Percentiles rank a stretch among this genome's conserved stretches.
phyloP scores from a whole-genome alignment of 2,329 filamentous ascomycete genomes.

The Exophiala mesophila region DNA sequence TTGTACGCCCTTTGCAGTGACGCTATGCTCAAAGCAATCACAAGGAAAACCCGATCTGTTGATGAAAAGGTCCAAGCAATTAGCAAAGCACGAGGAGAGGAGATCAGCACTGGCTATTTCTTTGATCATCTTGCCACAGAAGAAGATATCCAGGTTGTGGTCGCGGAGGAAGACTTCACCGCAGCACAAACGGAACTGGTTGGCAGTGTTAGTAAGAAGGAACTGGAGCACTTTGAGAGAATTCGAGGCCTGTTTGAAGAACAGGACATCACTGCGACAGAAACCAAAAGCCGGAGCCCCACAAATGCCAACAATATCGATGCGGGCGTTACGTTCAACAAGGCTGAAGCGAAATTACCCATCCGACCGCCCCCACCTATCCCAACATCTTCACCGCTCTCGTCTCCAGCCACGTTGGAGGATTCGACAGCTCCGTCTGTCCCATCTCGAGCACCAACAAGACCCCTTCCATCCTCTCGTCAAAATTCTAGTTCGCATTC shows the following conservation, averaged over 20 bases:
- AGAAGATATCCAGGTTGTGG: constrained; percentile 80
- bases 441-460: no score
- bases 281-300: constrained; percentile 32
- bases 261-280: constrained; percentile 32
- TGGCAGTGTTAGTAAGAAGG: constrained; percentile 88
- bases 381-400: constrained; percentile 1
- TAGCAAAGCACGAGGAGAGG: constrained; percentile 33
- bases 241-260: constrained; percentile 78
- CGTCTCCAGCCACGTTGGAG: not conserved
- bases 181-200: constrained; percentile 78
- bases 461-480: not conserved
- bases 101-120: constrained; percentile 83
- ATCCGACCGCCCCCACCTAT: constrained; percentile 25
- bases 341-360: constrained; percentile 24
- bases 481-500: constrained; percentile 13
- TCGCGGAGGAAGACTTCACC: constrained; percentile 82
- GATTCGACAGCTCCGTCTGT: not conserved
- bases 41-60: constrained; percentile 75
- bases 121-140: constrained; percentile 86
- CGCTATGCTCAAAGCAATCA: constrained; percentile 98
- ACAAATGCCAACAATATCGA: constrained; percentile 28
- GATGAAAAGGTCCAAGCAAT: constrained; percentile 75
- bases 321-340: constrained; percentile 18
- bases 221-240: constrained; percentile 82
- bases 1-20: constrained; percentile 96